Conservation (phyloP, 768 basidiomycete genomes). For the Naganishia friedmannii region DNA sequence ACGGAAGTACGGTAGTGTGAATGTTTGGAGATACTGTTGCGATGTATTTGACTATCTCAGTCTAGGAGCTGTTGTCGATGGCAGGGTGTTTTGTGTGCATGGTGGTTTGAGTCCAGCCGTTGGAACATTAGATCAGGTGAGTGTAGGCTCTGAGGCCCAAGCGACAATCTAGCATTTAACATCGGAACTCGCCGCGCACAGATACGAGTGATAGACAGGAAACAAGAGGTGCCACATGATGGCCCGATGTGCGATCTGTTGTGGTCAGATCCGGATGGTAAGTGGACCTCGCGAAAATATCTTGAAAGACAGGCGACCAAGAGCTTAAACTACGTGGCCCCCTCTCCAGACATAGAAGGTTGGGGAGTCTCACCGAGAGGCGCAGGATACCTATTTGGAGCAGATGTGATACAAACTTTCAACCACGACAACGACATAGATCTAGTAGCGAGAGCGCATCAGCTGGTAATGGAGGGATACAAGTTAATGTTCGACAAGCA, state of each 20-base stretch:
- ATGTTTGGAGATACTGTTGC: conserved; percentile 98
- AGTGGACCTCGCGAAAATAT: conserved; percentile 36
- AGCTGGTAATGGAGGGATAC: conserved; percentile 94
- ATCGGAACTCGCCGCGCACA: conserved; percentile 32
- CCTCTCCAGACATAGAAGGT: conserved; percentile 77
- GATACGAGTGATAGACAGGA: conserved; percentile 92
- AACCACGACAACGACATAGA: conserved; percentile 83
- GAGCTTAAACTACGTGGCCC: conserved; percentile 57
- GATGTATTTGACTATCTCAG: conserved; percentile 98
- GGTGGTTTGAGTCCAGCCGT: conserved; percentile 90
- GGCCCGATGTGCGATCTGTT: conserved; percentile 97
- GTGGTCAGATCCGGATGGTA: conserved; percentile 99
- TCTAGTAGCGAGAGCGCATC: conserved; percentile 91
- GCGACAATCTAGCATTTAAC: not conserved
- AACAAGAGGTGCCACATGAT: conserved; percentile 97
- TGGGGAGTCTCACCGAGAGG: conserved; percentile 97
- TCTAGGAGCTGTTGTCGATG: conserved; percentile 92
- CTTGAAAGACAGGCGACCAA: not conserved
- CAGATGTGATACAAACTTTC: conserved; percentile 82
- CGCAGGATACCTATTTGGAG: conserved; percentile 92
- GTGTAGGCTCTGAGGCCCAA: conserved; percentile 30
- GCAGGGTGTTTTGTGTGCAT: conserved; percentile 94
- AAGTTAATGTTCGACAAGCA: conserved; percentile 94
- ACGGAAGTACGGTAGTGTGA: conserved; percentile 85
- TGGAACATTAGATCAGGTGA: conserved; percentile 80